Evolutionary conservation across 2,329 filamentous ascomycete genomes (phyloP).

Genomic region (Monilinia aucupariae): DNA sequence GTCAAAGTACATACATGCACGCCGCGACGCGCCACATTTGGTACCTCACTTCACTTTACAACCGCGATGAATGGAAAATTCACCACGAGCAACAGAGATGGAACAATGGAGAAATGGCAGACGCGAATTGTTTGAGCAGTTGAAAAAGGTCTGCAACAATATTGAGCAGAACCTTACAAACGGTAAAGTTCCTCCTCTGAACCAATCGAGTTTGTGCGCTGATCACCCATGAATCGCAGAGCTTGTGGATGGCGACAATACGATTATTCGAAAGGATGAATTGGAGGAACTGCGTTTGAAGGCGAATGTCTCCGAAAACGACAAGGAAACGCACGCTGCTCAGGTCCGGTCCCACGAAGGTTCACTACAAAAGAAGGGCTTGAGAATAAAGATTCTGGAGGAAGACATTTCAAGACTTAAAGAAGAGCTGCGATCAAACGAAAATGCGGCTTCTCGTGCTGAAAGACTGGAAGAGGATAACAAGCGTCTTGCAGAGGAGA

Average conservation of each 20-base stretch:
- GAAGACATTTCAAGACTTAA: slow-evolving; percentile 13
- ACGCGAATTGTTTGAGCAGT: slow-evolving; percentile 25
- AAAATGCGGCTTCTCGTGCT: slow-evolving; percentile 17
- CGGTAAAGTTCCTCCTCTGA: slow-evolving; percentile 19
- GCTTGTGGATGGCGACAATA: slow-evolving; percentile 14
- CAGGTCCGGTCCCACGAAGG: neutral
- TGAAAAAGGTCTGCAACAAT: slow-evolving; percentile 24
- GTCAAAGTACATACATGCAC: neutral
- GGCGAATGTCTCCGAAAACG: neutral
- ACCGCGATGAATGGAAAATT: slow-evolving; percentile 2
- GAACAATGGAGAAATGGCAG: slow-evolving; percentile 30
- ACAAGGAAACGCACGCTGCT: neutral
- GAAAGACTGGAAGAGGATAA: slow-evolving; percentile 23
- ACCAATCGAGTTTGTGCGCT: neutral
- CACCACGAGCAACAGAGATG: slow-evolving; percentile 20
- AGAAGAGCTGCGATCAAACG: slow-evolving; percentile 22
- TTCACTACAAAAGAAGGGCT: slow-evolving; percentile 3
- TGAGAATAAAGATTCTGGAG: slow-evolving; percentile 6
- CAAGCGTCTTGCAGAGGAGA: slow-evolving; percentile 22
- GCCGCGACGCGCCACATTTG: slow-evolving; percentile 6
- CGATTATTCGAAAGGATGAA: slow-evolving; percentile 6
- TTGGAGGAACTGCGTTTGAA: neutral
- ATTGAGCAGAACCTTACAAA: slow-evolving; percentile 25
- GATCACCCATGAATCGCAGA: slow-evolving; percentile 5
- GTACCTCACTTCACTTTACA: neutral